Evolutionary conservation across 164 flowering plant species (phyloP).

Genomic region (Aristolochia contorta): DNA sequence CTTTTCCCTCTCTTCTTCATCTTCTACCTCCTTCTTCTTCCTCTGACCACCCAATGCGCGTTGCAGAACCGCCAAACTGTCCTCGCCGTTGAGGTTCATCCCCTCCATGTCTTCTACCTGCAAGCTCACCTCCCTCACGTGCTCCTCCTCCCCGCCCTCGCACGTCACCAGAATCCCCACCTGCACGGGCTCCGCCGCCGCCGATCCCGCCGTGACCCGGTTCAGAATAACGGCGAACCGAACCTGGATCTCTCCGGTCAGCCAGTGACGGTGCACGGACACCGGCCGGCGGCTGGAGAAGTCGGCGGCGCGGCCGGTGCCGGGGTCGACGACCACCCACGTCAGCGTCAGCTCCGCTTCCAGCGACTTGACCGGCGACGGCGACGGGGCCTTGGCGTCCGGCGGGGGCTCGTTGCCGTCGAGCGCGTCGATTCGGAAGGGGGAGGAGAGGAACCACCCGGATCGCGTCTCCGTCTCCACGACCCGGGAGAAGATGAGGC

Average conservation of each 20-base stretch:
- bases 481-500: constrained; percentile 39
- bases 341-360: constrained; percentile 28
- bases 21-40: constrained; percentile 16
- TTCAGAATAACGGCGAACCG: constrained; percentile 32
- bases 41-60: constrained; percentile 17
- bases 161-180: constrained; percentile 34
- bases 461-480: constrained; percentile 26
- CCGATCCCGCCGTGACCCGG: constrained; percentile 14
- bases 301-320: constrained; percentile 33
- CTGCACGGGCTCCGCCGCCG: constrained; percentile 18
- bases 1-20: constrained; percentile 15
- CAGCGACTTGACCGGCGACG: constrained; percentile 12
- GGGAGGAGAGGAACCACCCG: constrained; percentile 46
- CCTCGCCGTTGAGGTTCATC: constrained; percentile 37
- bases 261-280: constrained; percentile 51
- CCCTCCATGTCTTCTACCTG: constrained; percentile 71
- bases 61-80: constrained; percentile 39
- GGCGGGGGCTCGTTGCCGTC: constrained; percentile 40
- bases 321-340: constrained; percentile 35
- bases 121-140: constrained; percentile 58
- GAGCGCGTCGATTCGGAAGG: constrained; percentile 51
- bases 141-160: constrained; percentile 34
- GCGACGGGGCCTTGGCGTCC: constrained; percentile 13
- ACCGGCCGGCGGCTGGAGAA: constrained; percentile 48
- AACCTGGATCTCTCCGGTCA: constrained; percentile 40